These are phyloP conservation scores for Phialemonium atrogriseum DNA, from an alignment of 2,329 filamentous ascomycete genomes.

Conservation along the genomic window DNA sequence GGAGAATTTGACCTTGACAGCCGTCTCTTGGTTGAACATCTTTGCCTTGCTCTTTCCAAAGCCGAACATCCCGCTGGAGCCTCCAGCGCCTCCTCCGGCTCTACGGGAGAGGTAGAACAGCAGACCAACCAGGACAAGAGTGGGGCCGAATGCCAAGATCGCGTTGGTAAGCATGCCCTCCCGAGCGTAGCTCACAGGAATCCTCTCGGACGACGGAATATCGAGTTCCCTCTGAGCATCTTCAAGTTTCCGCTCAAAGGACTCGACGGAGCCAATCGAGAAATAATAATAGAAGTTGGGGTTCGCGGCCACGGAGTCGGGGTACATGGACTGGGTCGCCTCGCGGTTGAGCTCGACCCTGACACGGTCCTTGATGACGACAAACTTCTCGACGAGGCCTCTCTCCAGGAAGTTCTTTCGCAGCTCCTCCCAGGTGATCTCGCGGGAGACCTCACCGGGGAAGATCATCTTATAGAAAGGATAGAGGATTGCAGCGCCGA, in stretches of 20 bases:
- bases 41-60: conserved; percentile 95
- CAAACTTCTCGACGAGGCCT: conserved; percentile 87
- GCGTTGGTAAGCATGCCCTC: conserved; percentile 70
- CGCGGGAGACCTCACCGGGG: conserved; percentile 40
- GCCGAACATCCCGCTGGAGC: conserved; percentile 76
- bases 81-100: conserved; percentile 58
- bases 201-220: conserved; percentile 80
- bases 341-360: conserved; percentile 69
- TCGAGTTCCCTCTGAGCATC: conserved; percentile 79
- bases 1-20: conserved; percentile 92
- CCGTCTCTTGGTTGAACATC: conserved; percentile 94
- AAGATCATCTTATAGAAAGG: conserved; percentile 33
- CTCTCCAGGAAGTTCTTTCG: conserved; percentile 89
- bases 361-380: conserved; percentile 70
- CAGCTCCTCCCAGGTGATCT: conserved; percentile 98
- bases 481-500: conserved; percentile 36
- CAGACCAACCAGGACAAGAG: conserved; percentile 74
- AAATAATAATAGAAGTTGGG: conserved; percentile 81
- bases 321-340: conserved; percentile 62
- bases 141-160: conserved; percentile 73
- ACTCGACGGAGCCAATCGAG: conserved; percentile 88
- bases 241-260: conserved; percentile 83
- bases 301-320: conserved; percentile 62
- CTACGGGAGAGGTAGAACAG: conserved; percentile 73
- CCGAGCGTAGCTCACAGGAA: conserved; percentile 80